These are phyloP conservation scores for Kandelia obovata DNA, from an alignment of 345 rosid genomes.

Conservation along the genomic window DNA sequence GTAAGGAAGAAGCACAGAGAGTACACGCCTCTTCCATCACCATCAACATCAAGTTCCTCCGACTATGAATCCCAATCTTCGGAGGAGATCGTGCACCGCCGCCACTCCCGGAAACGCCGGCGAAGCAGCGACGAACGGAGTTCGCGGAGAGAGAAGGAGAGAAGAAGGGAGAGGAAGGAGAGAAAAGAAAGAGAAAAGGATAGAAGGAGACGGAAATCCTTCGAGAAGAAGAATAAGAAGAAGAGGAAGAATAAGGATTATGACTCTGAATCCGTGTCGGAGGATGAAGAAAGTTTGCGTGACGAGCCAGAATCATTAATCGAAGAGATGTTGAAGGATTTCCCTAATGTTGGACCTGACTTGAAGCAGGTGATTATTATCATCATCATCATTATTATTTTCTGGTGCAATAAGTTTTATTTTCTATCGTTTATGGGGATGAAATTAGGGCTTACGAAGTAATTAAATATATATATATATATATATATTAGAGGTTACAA, in stretches of 20 bases:
- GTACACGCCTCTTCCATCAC: constrained; percentile 28
- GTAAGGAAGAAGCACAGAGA: constrained; percentile 35
- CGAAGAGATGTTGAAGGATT: constrained; percentile 48
- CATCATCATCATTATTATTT: background rate
- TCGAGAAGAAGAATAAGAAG: constrained; percentile 22
- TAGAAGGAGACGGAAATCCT: constrained; percentile 41
- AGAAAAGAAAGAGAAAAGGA: constrained; percentile 41
- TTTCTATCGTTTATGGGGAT: background rate
- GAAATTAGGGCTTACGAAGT: background rate
- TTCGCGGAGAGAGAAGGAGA: constrained; percentile 54
- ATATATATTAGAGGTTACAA: background rate
- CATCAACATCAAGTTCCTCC: constrained; percentile 37
- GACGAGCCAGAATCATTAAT: constrained; percentile 47
- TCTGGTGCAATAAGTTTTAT: background rate
- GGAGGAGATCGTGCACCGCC: constrained; percentile 29
- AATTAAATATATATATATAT: background rate
- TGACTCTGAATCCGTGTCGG: constrained; percentile 28
- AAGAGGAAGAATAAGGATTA: constrained; percentile 36
- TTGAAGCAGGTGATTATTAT: constrained; percentile 51
- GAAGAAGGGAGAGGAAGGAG: constrained; percentile 24
- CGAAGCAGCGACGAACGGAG: constrained; percentile 40
- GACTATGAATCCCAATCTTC: constrained; percentile 48
- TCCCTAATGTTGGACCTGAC: constrained; percentile 62
- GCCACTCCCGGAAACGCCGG: constrained; percentile 35
- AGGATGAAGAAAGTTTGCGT: constrained; percentile 22